Percentiles rank a stretch among this genome's conserved stretches.
phyloP scores from a whole-genome alignment of 2,329 filamentous ascomycete species.

The Ascochyta fabae region DNA sequence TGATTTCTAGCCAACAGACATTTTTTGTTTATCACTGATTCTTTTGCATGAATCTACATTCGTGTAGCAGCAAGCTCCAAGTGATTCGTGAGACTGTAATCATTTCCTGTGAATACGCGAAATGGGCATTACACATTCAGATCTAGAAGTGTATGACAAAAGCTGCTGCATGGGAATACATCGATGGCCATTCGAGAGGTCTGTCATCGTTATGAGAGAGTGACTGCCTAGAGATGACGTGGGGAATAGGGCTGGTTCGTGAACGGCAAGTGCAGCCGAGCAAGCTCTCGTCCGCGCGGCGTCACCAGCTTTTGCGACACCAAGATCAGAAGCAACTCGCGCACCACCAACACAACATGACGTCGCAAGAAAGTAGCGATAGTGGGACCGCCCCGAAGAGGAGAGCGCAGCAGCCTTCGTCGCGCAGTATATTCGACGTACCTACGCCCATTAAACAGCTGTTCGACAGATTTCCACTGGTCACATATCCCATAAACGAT shows the following conservation, averaged over 20 bases:
- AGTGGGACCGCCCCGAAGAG: slow-evolving; percentile 9
- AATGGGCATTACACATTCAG: too few species aligned
- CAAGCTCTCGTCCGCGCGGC: slow-evolving; percentile 28
- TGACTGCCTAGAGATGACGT: not conserved
- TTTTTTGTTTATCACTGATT: too few species aligned
- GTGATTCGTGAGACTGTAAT: too few species aligned
- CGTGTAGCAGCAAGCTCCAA: too few species aligned
- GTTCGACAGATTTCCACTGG: slow-evolving; percentile 83
- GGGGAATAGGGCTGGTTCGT: not conserved
- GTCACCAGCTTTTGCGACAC: slow-evolving; percentile 31
- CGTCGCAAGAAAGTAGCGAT: slow-evolving; percentile 23
- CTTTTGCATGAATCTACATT: too few species aligned
- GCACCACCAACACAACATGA: slow-evolving; percentile 25
- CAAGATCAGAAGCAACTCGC: slow-evolving; percentile 5
- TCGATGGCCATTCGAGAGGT: too few species aligned
- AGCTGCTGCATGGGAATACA: too few species aligned
- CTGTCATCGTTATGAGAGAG: too few species aligned
- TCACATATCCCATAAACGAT: slow-evolving; percentile 75
- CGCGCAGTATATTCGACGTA: slow-evolving; percentile 56
- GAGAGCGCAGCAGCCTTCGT: slow-evolving; percentile 15
- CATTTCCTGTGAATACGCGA: too few species aligned
- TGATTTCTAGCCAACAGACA: too few species aligned
- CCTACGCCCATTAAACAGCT: slow-evolving; percentile 79
- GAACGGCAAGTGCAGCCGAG: slow-evolving; percentile 38
- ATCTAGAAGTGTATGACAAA: too few species aligned